Evolutionary conservation across 2,329 filamentous ascomycete genomes (phyloP), one percentile per base, ranked within the genome.

Genomic region (Fusarium humuli): DNA sequence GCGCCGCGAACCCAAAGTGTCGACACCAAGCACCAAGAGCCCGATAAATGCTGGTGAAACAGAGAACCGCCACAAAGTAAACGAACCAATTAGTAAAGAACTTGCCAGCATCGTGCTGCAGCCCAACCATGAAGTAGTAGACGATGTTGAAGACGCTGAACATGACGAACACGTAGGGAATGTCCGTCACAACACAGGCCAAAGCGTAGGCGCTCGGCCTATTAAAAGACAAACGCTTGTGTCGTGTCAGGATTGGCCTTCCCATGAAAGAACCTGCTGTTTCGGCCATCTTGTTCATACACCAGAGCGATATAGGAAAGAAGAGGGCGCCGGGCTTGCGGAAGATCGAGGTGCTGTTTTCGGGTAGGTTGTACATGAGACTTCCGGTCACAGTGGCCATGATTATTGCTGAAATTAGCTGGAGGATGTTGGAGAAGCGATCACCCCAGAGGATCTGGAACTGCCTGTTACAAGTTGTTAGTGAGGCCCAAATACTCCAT

Each of bases 101-200:
- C 2, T 79, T 75, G 4, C 81, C 82, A 1, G 90, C 61, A 85
- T 84, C 48, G 88, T 79, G 78, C 90, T 87, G 13, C 86, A 91
- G 4, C 85, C 89, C 86, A 1, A 86, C 86, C 86, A 92, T 86
- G 77, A 91, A 91, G 78, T 92, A 91, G 0, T 91, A 76, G 3
- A 86, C 32, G 0, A 61, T 23, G 6, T 72, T 72, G 30, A 63
- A 45, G 11, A 91, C 75, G 4, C 86, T 56, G 8, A 54, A 20
- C 22, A 69, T 70, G 20, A 62, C 18, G 6, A 68, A 47, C 16
- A 67, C 69, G 44, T 59, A 67, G 0, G 71, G 70, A 8, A 73
- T 34, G 3, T 73, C 68, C 4, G 50, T 54, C 2, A 73, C 7
- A 16, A 65, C 64, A 6, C 50, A 52, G 2, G 71, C 57, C 1